These are phyloP conservation scores for Amanita subjunquillea DNA, from an alignment of 768 basidiomycete genomes.

Conservation along the genomic window DNA sequence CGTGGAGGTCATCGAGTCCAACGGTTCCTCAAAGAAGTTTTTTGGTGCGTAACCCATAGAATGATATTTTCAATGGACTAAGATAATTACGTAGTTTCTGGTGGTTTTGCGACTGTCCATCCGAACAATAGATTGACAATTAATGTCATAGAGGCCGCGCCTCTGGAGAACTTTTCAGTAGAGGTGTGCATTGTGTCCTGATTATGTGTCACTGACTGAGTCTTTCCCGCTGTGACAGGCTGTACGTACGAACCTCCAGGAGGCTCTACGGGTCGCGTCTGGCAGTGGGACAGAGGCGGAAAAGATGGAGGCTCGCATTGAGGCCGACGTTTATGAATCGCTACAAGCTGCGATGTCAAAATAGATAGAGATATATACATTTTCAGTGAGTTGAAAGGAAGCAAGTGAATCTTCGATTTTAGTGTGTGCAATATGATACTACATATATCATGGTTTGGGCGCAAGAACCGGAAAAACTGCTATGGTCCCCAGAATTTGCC, in stretches of 20 bases:
- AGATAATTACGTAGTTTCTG: slow-evolving; percentile 53
- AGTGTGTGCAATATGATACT: not conserved
- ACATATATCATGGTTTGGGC: not conserved
- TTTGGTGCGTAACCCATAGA: slow-evolving; percentile 61
- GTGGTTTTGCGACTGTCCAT: slow-evolving; percentile 96
- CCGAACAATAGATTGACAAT: slow-evolving; percentile 95
- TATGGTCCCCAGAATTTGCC: not conserved
- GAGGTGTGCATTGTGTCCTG: slow-evolving; percentile 44
- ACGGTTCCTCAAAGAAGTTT: slow-evolving; percentile 81
- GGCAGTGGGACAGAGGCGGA: slow-evolving; percentile 89
- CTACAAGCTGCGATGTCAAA: slow-evolving; percentile 74
- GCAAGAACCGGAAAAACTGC: not conserved
- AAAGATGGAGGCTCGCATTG: slow-evolving; percentile 87
- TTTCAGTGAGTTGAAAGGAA: no score
- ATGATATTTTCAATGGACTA: not conserved
- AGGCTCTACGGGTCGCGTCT: slow-evolving; percentile 71
- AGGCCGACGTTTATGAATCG: slow-evolving; percentile 94
- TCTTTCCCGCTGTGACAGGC: slow-evolving; percentile 41
- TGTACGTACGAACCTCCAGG: slow-evolving; percentile 80
- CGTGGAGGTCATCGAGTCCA: slow-evolving; percentile 85
- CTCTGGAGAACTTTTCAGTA: slow-evolving; percentile 79
- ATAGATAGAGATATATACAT: slow-evolving; percentile 13
- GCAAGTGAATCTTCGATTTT: not conserved
- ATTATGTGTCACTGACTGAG: not conserved
- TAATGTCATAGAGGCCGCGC: slow-evolving; percentile 94